These are phyloP conservation scores for Sphaceloma murrayae DNA, from an alignment of 2,329 filamentous ascomycete species.

Conservation along the genomic window DNA sequence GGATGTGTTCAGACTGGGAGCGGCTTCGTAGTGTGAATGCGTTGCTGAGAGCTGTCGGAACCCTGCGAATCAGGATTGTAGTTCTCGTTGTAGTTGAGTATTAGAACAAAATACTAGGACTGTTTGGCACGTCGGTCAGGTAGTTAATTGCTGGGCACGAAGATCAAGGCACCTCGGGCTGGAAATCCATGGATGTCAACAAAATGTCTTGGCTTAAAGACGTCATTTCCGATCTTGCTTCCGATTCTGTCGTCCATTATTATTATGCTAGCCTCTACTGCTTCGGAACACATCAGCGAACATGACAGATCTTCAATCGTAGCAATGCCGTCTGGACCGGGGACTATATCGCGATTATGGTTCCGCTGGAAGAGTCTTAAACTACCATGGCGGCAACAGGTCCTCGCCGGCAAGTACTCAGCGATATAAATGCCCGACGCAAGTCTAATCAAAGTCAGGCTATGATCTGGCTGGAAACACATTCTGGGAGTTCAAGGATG, in stretches of 20 bases:
- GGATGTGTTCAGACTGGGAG: too few species aligned
- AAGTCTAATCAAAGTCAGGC: conserved; percentile 34
- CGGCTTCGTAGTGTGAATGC: too few species aligned
- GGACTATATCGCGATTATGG: conserved; percentile 41
- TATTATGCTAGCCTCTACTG: too few species aligned
- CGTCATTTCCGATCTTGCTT: background rate
- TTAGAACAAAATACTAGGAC: too few species aligned
- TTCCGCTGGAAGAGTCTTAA: conserved; percentile 53
- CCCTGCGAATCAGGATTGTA: too few species aligned
- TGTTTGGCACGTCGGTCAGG: too few species aligned
- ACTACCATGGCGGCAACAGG: conserved; percentile 53
- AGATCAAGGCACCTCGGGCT: background rate
- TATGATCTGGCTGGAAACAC: conserved; percentile 55
- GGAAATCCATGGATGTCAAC: background rate
- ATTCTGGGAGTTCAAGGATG: conserved; percentile 57
- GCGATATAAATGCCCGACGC: background rate
- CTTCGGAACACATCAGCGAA: too few species aligned
- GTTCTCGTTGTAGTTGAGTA: too few species aligned
- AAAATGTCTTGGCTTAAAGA: background rate
- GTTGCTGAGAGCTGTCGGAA: too few species aligned
- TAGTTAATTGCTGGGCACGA: too few species aligned
- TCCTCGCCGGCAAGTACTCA: conserved; percentile 44
- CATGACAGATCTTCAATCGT: conserved; percentile 8
- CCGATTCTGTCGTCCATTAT: background rate
- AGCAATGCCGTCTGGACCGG: conserved; percentile 32